phyloP scores from a whole-genome alignment of 2,329 filamentous ascomycete genomes.

The Ramichloridium luteum region DNA sequence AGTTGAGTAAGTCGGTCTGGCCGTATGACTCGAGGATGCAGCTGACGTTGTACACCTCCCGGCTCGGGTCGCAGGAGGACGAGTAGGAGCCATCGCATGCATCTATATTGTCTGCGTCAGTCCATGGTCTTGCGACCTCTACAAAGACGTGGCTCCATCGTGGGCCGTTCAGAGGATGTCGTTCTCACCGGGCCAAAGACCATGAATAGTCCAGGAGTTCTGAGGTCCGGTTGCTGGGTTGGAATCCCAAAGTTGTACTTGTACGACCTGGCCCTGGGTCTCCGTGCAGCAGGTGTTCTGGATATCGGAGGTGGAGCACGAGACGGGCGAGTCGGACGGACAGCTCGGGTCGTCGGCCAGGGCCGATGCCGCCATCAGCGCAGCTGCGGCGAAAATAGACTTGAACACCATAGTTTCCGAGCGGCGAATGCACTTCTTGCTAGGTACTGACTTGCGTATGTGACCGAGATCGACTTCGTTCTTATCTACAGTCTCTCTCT shows the following conservation, averaged over 20 bases:
- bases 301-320: conserved; percentile 21
- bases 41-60: conserved; percentile 14
- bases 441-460: no score
- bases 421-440: no score
- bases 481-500: no score
- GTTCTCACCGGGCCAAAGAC: conserved; percentile 2
- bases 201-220: conserved; percentile 17
- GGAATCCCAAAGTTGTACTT: conserved; percentile 19
- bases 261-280: conserved; percentile 38
- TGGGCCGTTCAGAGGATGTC: no score
- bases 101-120: conserved; percentile 11
- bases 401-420: background rate
- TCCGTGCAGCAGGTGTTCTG: conserved; percentile 59
- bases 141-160: no score
- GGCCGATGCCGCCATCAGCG: background rate
- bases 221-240: conserved; percentile 14
- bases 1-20: conserved; percentile 10
- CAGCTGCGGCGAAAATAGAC: background rate
- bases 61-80: conserved; percentile 9
- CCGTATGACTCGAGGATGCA: conserved; percentile 13
- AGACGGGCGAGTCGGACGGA: background rate
- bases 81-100: conserved; percentile 6
- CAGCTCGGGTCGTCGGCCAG: background rate
- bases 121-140: no score
- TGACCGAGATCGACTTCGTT: no score